phyloP scores from a whole-genome alignment of 345 rosid species.

The Salix caprea region DNA sequence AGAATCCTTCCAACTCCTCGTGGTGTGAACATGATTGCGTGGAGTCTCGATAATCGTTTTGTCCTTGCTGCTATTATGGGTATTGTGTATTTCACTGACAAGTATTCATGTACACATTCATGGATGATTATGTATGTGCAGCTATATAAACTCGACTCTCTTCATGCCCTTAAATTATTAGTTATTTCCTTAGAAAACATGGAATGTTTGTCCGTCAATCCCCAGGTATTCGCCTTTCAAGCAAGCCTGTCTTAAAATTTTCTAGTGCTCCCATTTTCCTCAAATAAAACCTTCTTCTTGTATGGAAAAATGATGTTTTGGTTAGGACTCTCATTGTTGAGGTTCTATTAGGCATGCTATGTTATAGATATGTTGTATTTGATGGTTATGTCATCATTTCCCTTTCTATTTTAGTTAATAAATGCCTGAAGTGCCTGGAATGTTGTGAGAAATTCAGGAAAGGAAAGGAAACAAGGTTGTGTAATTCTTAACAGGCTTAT shows the following conservation, averaged over 20 bases:
- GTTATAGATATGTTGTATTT: not conserved
- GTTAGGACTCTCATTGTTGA: not conserved
- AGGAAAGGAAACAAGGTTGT: not conserved
- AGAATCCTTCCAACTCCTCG: slow-evolving; percentile 96
- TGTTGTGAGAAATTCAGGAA: not conserved
- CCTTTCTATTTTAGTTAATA: not conserved
- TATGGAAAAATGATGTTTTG: not conserved
- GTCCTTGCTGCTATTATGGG: slow-evolving; percentile 99
- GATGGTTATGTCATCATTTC: not conserved
- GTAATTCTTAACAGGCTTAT: not conserved
- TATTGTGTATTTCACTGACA: slow-evolving; percentile 22
- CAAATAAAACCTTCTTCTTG: not conserved
- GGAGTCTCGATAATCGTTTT: slow-evolving; percentile 99
- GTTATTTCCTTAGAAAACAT: too few relatives aligned
- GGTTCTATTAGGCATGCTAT: not conserved
- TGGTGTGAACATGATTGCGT: slow-evolving; percentile 93
- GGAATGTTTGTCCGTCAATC: not conserved
- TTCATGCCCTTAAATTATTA: not conserved
- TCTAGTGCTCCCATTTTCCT: not conserved
- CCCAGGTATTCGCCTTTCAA: not conserved
- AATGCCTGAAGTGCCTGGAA: not conserved
- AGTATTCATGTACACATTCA: not conserved
- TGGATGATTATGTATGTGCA: not conserved
- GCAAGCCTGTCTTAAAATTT: not conserved
- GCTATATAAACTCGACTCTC: not conserved